Base-by-base conservation (phyloP, 108 stramenopile species). In the Fistulifera pelliculosa region DNA sequence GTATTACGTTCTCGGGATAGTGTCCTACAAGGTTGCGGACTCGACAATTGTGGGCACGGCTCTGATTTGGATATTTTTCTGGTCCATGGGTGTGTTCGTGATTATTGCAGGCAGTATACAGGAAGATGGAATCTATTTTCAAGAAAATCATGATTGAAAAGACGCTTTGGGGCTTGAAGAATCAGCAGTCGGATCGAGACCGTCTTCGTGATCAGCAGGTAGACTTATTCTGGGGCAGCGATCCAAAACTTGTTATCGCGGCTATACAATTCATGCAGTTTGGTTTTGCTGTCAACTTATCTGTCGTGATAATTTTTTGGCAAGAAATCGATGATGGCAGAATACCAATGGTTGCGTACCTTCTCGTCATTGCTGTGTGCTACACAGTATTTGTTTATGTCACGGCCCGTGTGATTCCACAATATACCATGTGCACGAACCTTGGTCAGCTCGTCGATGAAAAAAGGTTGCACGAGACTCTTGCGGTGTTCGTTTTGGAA, bases 191-290 rank as follows among this genome's bases (percentile, higher is more conserved):
- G 22, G 31, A 38, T 28, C 19, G 2, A n/a, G 57, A 48, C 12
- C 24, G 47, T 1, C 47, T 49, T 17, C 52, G 27, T n/a, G 54
- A 41, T 23, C 56, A 69, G 52, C 92, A 94, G 56, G 43, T 64
- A 7, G 49, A 67, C 38, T 64, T 90, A 0, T 94, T 94, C 54
- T 94, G 85, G 86, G 70, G 71, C 56, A 45, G 70, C n/a, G 70
- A 71, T 52, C 92, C 92, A 13, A 47, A 66, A 2, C 47, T 77
- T 8, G 80, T 94, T 14, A 81, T 86, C 60, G 58, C 69, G 1
- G 26, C 73, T 16, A 75, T 81, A 40, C 92, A 94, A 50, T 85
- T 78, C 54, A 79, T 83, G 81, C 82, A 87, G 41, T 89, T 94
- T 67, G 88, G 83, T 21, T 94, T 80, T 56, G 85, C 92, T n/a